Percentiles rank a stretch among this genome's conserved stretches.
phyloP scores from a whole-genome alignment of 345 rosid species.

The Hevea brasiliensis region DNA sequence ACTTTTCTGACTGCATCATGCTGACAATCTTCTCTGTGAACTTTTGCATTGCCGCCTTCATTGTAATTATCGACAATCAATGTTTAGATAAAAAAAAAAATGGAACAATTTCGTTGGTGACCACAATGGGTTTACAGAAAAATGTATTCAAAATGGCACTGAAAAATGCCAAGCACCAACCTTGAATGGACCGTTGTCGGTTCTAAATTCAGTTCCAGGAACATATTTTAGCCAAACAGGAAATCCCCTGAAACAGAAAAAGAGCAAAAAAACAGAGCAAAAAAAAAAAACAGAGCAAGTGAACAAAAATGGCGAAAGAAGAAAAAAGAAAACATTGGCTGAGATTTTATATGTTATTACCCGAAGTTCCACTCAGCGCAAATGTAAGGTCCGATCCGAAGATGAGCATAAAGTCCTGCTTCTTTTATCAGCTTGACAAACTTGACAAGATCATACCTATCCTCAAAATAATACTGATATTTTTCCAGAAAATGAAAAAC shows the following conservation, averaged over 20 bases:
- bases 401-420: slow-evolving; percentile 38
- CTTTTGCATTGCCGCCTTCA: slow-evolving; percentile 40
- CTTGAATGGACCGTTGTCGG: slow-evolving; percentile 33
- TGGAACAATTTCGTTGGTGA: neutral
- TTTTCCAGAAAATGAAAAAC: slow-evolving; percentile 1
- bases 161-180: slow-evolving; percentile 8
- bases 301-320: too few relatives aligned
- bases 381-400: slow-evolving; percentile 36
- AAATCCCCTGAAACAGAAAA: slow-evolving; percentile 24
- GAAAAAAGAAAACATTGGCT: neutral
- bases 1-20: slow-evolving; percentile 41
- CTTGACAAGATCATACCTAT: slow-evolving; percentile 33
- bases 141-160: neutral
- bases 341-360: slow-evolving; percentile 1
- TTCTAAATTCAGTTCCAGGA: slow-evolving; percentile 33
- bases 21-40: slow-evolving; percentile 45
- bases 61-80: slow-evolving; percentile 7
- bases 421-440: slow-evolving; percentile 34
- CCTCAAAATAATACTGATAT: slow-evolving; percentile 32
- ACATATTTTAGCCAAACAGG: slow-evolving; percentile 39
- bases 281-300: neutral
- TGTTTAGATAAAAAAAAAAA: neutral
- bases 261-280: neutral
- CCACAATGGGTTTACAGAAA: neutral
- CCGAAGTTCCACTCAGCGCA: slow-evolving; percentile 40